A percentile compares a stretch with the other conserved stretches of the same genome.
Conservation (phyloP, 1,284 basidiomycete species). For the Fomitiporia mediterranea region DNA sequence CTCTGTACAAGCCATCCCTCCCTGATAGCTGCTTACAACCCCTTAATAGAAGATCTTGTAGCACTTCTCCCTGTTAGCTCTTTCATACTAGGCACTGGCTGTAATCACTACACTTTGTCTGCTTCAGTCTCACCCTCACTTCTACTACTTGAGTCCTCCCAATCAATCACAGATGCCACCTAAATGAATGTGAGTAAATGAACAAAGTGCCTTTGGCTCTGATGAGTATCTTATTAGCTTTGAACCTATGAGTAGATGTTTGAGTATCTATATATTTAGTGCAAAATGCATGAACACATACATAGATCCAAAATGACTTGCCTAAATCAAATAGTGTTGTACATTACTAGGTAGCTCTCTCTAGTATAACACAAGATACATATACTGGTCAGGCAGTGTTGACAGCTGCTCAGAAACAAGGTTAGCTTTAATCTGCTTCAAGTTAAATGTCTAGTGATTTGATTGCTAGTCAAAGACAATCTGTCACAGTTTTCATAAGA, state of each 20-base stretch:
- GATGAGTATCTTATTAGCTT: conserved; percentile 2
- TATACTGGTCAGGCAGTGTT: conserved; percentile 54
- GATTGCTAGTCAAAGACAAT: conserved; percentile 56
- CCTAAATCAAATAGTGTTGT: conserved; percentile 61
- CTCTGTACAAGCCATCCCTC: conserved; percentile 69
- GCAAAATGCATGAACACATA: conserved; percentile 31
- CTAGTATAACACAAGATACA: conserved; percentile 56
- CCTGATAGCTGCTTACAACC: conserved; percentile 56
- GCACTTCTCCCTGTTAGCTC: conserved; percentile 33
- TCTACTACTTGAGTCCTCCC: conserved; percentile 55
- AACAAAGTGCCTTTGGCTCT: background rate
- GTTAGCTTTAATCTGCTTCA: conserved; percentile 49
- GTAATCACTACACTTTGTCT: conserved; percentile 42
- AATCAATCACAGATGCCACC: conserved; percentile 65
- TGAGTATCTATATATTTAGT: background rate
- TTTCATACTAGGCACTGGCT: conserved; percentile 43
- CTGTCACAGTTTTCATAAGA: conserved; percentile 30
- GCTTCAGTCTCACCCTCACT: conserved; percentile 45
- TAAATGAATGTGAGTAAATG: conserved; percentile 3
- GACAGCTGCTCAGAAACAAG: conserved; percentile 44
- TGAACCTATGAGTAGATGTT: background rate
- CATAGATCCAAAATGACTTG: conserved; percentile 67
- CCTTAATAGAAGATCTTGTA: conserved; percentile 58
- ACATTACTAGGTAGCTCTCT: conserved; percentile 60
- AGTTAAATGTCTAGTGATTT: conserved; percentile 62